These are phyloP conservation scores for Coemansia sp. DNA, from an alignment of 192 early-diverging fungal species.

Conservation along the genomic window DNA sequence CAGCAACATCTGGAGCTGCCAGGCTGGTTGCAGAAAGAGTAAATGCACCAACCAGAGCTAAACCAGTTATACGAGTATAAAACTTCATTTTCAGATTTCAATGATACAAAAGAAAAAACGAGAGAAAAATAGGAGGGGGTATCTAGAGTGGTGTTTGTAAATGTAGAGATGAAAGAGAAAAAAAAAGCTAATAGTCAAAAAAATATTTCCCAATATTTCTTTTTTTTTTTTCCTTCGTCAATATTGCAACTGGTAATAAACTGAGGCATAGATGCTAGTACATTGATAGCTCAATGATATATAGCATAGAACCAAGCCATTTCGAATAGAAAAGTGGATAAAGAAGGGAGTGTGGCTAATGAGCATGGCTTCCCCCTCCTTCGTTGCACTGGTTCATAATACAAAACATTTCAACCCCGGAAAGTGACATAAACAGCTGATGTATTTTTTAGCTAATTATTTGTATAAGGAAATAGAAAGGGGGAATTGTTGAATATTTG, in stretches of 20 bases:
- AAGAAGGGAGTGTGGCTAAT: slow-evolving; percentile 1
- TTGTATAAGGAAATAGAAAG: not conserved
- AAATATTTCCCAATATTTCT: not conserved
- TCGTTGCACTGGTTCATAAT: too few relatives aligned
- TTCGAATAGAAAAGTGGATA: not conserved
- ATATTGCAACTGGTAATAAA: not conserved
- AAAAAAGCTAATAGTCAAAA: not conserved
- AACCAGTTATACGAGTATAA: not conserved
- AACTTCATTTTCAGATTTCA: not conserved
- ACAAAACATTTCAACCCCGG: not conserved
- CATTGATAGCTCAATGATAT: not conserved
- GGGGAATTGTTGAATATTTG: not conserved
- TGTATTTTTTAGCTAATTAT: too few relatives aligned
- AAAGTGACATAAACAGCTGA: too few relatives aligned
- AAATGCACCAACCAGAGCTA: slow-evolving; percentile 3
- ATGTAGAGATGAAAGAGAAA: not conserved
- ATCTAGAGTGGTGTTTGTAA: not conserved
- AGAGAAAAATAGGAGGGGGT: not conserved
- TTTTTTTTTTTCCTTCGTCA: not conserved
- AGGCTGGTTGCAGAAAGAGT: not conserved
- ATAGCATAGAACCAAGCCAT: slow-evolving; percentile 6
- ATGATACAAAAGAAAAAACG: slow-evolving; percentile 1
- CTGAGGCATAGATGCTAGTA: not conserved
- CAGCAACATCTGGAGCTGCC: slow-evolving; percentile 29
- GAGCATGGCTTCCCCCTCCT: slow-evolving; percentile 2